Base-by-base conservation (phyloP, 1,139 yeast genomes). In the Wickerhamomyces sp. region DNA sequence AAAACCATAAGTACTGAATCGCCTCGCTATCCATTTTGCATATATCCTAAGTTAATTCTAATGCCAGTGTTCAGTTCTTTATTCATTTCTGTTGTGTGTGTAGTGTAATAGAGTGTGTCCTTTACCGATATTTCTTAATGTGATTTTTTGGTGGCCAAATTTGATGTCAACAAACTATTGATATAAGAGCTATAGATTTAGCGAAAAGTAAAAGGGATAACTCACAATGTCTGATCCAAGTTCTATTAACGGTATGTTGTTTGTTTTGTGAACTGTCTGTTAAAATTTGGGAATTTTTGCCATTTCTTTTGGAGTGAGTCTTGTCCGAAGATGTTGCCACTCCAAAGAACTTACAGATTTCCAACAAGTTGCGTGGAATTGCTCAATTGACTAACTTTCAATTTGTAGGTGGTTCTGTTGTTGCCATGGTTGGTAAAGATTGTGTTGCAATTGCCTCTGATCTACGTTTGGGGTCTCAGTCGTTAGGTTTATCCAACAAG, bases 361-460 rank as follows among this genome's bases (percentile, higher is more conserved):
- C n/a, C n/a, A n/a, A n/a, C n/a, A n/a, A n/a, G n/a, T n/a, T n/a
- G n/a, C n/a, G n/a, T n/a, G n/a, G 4, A 15, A 25, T 25, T 7
- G 13, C 13, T 10, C 27, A 25, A 15, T 15, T 16, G 15, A 33
- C 40, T 39, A 28, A 31, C 42, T 22, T 17, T 8, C 5, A n/a
- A 14, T 16, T 27, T 9, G 15, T 47, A 74, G 84, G 96, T 65
- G 98, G 99, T 65, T 76, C 96, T 45, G 96, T 96, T 44, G 95
- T 94, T 31, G 98, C 98, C 51, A 94, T 94, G 99, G 83, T 84
- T 20, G 99, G 99, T 53, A 90, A 94, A 61, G 97, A 89, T 55
- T 94, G 99, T 68, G 89, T 94, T 44, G 98, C 98, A 35, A 90
- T 94, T 56, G 99, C 97, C 14, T 82, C 94, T 56, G 99, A 94